phyloP scores from a whole-genome alignment of 495 filamentous ascomycete genomes.

The Tuber calosporum region DNA sequence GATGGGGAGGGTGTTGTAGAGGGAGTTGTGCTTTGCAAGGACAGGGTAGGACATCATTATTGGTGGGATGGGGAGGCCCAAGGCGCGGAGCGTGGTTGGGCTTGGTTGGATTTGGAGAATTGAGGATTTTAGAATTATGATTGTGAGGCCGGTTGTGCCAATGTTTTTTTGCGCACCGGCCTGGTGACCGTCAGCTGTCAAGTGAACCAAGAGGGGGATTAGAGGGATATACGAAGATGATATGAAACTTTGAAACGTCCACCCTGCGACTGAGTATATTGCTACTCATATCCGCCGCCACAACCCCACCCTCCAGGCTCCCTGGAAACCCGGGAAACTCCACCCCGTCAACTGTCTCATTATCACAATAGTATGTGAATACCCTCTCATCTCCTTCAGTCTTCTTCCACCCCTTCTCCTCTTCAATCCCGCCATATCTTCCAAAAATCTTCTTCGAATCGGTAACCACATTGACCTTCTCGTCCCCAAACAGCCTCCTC shows the following conservation, averaged over 20 bases:
- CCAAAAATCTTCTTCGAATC: slow-evolving; percentile 66
- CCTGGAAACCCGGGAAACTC: slow-evolving; percentile 76
- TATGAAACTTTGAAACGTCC: slow-evolving; percentile 62
- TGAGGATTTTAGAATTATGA: slow-evolving; percentile 69
- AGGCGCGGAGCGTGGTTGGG: slow-evolving; percentile 60
- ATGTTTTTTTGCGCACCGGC: slow-evolving; percentile 85
- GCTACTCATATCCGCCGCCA: slow-evolving; percentile 80
- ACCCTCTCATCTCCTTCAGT: slow-evolving; percentile 59
- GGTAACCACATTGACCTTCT: slow-evolving; percentile 69
- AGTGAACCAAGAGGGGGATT: slow-evolving; percentile 27
- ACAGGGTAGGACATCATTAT: slow-evolving; percentile 73
- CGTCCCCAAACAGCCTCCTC: slow-evolving; percentile 61
- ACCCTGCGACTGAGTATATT: slow-evolving; percentile 61
- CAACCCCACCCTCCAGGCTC: slow-evolving; percentile 52
- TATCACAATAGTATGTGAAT: slow-evolving; percentile 85
- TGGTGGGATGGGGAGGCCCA: slow-evolving; percentile 70
- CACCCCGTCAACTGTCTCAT: slow-evolving; percentile 93
- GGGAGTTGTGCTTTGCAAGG: slow-evolving; percentile 75
- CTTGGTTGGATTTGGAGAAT: slow-evolving; percentile 56
- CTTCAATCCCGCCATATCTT: slow-evolving; percentile 82
- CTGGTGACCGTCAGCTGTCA: slow-evolving; percentile 28
- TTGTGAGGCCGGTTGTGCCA: slow-evolving; percentile 74
- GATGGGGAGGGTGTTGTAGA: slow-evolving; percentile 93
- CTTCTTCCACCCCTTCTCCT: slow-evolving; percentile 67
- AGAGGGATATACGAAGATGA: slow-evolving; percentile 56